Conservation (phyloP, 2,329 filamentous ascomycete genomes). For the Ophiocordyceps robertsii region DNA sequence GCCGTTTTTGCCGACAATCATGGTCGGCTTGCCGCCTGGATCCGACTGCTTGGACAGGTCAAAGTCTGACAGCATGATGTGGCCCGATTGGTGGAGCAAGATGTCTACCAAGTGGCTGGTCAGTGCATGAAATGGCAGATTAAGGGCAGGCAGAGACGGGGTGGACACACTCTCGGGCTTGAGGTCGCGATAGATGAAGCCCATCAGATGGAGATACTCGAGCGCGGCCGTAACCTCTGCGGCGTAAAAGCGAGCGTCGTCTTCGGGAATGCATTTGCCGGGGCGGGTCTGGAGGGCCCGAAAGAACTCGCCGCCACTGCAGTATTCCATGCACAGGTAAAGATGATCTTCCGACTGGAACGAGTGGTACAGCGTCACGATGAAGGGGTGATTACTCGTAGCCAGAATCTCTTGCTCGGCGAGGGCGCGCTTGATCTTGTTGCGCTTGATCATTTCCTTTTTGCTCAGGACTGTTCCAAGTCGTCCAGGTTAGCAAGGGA, state of each 20-base stretch:
- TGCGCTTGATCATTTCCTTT: slow-evolving; percentile 99
- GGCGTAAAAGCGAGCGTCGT: slow-evolving; percentile 93
- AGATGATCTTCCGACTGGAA: slow-evolving; percentile 98
- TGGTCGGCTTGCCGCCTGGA: slow-evolving; percentile 86
- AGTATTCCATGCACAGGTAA: slow-evolving; percentile 99
- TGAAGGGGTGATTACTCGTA: slow-evolving; percentile 97
- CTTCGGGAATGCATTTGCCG: slow-evolving; percentile 93
- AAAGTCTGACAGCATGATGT: slow-evolving; percentile 99
- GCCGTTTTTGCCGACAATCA: slow-evolving; percentile 88
- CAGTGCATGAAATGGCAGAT: neutral
- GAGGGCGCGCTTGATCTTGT: slow-evolving; percentile 97
- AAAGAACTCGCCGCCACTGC: slow-evolving; percentile 97
- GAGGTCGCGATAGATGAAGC: slow-evolving; percentile 95
- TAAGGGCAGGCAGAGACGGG: no score
- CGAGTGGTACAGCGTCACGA: slow-evolving; percentile 95
- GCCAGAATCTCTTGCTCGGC: slow-evolving; percentile 97
- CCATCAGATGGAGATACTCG: slow-evolving; percentile 97
- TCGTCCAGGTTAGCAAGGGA: neutral
- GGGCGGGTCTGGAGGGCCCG: slow-evolving; percentile 88
- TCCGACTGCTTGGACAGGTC: slow-evolving; percentile 97
- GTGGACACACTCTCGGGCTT: slow-evolving; percentile 82
- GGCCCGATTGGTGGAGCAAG: slow-evolving; percentile 93
- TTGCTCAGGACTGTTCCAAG: slow-evolving; percentile 71
- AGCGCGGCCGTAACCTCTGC: slow-evolving; percentile 93
- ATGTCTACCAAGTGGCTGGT: slow-evolving; percentile 52